Conservation (phyloP, 2,329 filamentous ascomycete species). For the Paecilomyces sp. region DNA sequence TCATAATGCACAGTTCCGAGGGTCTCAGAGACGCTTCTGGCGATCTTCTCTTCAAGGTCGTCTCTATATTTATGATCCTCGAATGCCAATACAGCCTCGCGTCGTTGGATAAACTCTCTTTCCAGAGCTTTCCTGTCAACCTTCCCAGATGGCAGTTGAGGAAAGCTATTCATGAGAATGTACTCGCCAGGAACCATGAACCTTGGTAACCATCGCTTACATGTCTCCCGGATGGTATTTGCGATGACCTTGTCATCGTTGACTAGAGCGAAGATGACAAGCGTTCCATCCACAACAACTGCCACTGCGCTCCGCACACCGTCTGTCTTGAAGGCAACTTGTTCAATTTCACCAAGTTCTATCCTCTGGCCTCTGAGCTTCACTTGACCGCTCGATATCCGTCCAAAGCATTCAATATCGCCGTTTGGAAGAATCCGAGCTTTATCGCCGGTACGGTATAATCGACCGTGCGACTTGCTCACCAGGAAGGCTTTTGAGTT, state of each 20-base stretch:
- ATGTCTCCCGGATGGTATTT: slow-evolving; percentile 49
- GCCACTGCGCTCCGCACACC: slow-evolving; percentile 61
- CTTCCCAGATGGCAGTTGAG: slow-evolving; percentile 76
- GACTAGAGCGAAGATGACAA: slow-evolving; percentile 69
- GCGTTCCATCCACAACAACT: slow-evolving; percentile 56
- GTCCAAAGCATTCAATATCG: slow-evolving; percentile 73
- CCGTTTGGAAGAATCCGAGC: slow-evolving; percentile 62
- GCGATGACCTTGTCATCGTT: slow-evolving; percentile 35
- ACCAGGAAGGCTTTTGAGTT: slow-evolving; percentile 65
- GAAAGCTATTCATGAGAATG: slow-evolving; percentile 57
- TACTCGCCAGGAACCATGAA: slow-evolving; percentile 80
- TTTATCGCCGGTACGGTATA: slow-evolving; percentile 84
- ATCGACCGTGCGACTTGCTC: slow-evolving; percentile 54
- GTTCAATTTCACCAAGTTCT: slow-evolving; percentile 72
- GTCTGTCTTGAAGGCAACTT: slow-evolving; percentile 54
- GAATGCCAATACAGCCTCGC: slow-evolving; percentile 9
- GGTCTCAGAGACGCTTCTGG: slow-evolving; percentile 33
- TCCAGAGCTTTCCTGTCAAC: slow-evolving; percentile 63
- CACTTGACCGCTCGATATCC: slow-evolving; percentile 72
- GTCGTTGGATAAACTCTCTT: slow-evolving; percentile 41
- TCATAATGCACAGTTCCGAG: slow-evolving; percentile 32
- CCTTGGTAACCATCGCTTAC: slow-evolving; percentile 66
- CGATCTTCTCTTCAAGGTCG: slow-evolving; percentile 25
- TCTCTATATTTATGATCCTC: slow-evolving; percentile 14
- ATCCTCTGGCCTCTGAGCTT: slow-evolving; percentile 80